Evolutionary conservation across 371 early-diverging fungal species (phyloP), one percentile per base, ranked within the genome.

Genomic region (Basidiobolus heterosporus): DNA sequence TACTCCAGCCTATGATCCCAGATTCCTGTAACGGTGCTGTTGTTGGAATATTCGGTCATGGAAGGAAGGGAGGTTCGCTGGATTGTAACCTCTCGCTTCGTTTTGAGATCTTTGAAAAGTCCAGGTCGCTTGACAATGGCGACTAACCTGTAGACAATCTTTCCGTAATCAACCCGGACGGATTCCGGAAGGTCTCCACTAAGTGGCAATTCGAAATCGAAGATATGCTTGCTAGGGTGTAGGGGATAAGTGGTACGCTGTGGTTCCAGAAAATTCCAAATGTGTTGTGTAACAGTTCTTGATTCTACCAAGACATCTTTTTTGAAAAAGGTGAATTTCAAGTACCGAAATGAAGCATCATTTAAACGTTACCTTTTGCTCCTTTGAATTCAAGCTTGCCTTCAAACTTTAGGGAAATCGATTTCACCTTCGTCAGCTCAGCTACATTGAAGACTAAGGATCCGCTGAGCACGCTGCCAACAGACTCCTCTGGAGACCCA

Each of bases 391-490:
- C 44, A 16, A 36, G 17, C 22, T 39, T 47, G 2, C 49, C 49
- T 1, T 13, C 19, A 44, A 53, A 53, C 36, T 35, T 36, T 36
- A 48, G 30, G 15, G 41, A 36, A 38, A 53, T 44, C 30, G 41
- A 39, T 18, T 40, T 36, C 4, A 53, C 46, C 30, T 44, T 47
- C 2, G 44, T 48, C 4, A 44, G 43, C 44, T 53, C 46, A 13
- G 44, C 20, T 35, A 53, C 41, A 11, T 23, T 48, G 15, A 53
- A 38, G 8, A 53, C 48, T 20, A 53, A 38, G 14, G 47, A 16
- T 17, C 53, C 53, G 8, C 53, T 41, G 5, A 53, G 38, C 8
- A 53, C 41, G 30, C 38, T 38, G 18, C 53, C 53, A n/a, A 48
- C 48, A 11, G 53, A 47, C 38, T 53, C 53, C 39, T 53, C 24